Conservation (phyloP, 2,329 filamentous ascomycete species). For the Passalora sequoiae region DNA sequence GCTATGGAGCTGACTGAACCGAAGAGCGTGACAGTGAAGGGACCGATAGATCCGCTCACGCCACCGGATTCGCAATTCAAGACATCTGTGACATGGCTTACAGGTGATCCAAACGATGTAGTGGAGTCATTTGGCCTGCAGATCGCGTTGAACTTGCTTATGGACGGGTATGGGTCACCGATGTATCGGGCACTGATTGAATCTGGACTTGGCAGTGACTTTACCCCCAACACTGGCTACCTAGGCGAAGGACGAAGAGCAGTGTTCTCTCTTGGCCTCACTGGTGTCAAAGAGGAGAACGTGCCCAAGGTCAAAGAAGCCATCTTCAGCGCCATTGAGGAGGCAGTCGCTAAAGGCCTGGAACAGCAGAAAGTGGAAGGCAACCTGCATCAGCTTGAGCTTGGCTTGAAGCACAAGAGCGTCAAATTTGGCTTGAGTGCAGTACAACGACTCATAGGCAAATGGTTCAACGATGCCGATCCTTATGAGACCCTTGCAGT, state of each 20-base stretch:
- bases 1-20: conserved; percentile 68
- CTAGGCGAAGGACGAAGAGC: conserved; percentile 67
- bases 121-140: conserved; percentile 84
- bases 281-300: conserved; percentile 77
- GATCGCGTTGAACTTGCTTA: conserved; percentile 74
- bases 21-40: conserved; percentile 63
- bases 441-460: conserved; percentile 79
- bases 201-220: conserved; percentile 83
- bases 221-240: conserved; percentile 90
- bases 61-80: conserved; percentile 85
- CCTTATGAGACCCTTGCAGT: conserved; percentile 87
- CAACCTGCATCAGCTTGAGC: conserved; percentile 85
- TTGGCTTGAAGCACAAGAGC: conserved; percentile 93
- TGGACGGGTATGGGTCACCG: conserved; percentile 93
- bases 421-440: conserved; percentile 90
- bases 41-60: conserved; percentile 81
- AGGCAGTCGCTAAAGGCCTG: conserved; percentile 71
- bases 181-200: conserved; percentile 86
- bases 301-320: conserved; percentile 70
- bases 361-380: conserved; percentile 88
- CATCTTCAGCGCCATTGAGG: conserved; percentile 66
- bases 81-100: conserved; percentile 88
- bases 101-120: conserved; percentile 74
- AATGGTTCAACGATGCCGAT: conserved; percentile 94
- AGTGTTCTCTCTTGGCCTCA: conserved; percentile 86